Percentiles rank a stretch among this genome's conserved stretches.
These are phyloP conservation scores for Penicillium psychrosexuale DNA, from an alignment of 2,329 filamentous ascomycete genomes.

Conservation along the genomic window DNA sequence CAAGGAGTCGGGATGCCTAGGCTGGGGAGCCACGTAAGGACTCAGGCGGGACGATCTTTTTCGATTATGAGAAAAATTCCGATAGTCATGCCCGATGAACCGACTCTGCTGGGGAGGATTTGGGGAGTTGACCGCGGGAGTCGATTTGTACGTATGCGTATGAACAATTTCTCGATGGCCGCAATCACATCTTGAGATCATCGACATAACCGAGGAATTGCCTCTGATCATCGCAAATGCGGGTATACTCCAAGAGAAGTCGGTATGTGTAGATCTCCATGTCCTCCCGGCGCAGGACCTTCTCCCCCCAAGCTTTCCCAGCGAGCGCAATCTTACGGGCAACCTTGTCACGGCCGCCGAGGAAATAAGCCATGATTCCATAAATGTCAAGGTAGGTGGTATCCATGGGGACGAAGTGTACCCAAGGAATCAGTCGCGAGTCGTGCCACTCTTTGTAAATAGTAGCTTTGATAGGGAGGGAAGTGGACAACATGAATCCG, in stretches of 20 bases:
- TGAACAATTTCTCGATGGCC: neutral
- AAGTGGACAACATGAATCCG: conserved; percentile 66
- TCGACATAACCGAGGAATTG: conserved; percentile 21
- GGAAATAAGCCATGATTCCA: conserved; percentile 70
- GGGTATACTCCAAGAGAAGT: conserved; percentile 62
- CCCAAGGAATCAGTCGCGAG: conserved; percentile 68
- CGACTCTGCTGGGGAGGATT: neutral
- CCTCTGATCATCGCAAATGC: conserved; percentile 40
- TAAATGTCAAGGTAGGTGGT: conserved; percentile 70
- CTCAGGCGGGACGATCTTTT: too few species aligned
- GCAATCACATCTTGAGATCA: conserved; percentile 5
- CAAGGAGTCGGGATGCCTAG: neutral
- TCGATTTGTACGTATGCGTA: neutral
- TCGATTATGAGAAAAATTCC: too few species aligned
- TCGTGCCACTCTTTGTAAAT: conserved; percentile 82
- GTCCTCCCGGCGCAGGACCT: conserved; percentile 66
- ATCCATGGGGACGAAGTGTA: conserved; percentile 78
- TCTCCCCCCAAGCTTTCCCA: conserved; percentile 66
- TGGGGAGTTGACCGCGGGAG: neutral
- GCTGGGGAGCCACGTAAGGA: neutral
- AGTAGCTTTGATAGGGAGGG: conserved; percentile 72
- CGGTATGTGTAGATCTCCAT: conserved; percentile 70
- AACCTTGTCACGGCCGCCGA: conserved; percentile 51
- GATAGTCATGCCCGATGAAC: neutral
- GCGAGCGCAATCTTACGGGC: conserved; percentile 63